Evolutionary conservation across 2,329 filamentous ascomycete species (phyloP).

Genomic region (Cylindrodendrum hubeiense): DNA sequence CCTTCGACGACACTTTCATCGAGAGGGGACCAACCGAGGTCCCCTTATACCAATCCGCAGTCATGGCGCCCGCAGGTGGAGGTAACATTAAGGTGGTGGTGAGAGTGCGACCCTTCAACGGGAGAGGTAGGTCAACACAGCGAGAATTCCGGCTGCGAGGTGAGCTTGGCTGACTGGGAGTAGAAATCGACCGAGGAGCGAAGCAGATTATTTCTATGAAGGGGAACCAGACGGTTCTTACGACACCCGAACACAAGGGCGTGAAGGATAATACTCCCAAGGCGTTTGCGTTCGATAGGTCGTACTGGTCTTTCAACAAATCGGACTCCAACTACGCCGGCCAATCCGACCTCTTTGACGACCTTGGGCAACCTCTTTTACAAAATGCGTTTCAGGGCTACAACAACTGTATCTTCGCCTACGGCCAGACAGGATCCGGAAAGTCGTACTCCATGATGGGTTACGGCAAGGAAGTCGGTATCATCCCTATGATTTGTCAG

Average conservation of each 20-base stretch:
- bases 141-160: background rate
- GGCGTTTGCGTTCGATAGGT: slow-evolving; percentile 94
- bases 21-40: slow-evolving; percentile 52
- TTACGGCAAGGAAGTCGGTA: slow-evolving; percentile 94
- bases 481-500: slow-evolving; percentile 96
- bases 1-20: slow-evolving; percentile 36
- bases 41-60: slow-evolving; percentile 48
- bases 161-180: slow-evolving; percentile 33
- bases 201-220: slow-evolving; percentile 99
- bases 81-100: slow-evolving; percentile 99
- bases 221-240: slow-evolving; percentile 88
- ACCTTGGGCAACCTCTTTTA: slow-evolving; percentile 88
- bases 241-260: slow-evolving; percentile 77
- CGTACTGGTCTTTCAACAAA: slow-evolving; percentile 97
- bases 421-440: slow-evolving; percentile 97
- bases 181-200: slow-evolving; percentile 90
- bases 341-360: slow-evolving; percentile 88
- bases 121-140: slow-evolving; percentile 75
- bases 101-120: slow-evolving; percentile 94
- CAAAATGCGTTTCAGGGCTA: slow-evolving; percentile 99
- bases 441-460: slow-evolving; percentile 99
- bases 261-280: slow-evolving; percentile 81
- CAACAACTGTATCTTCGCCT: slow-evolving; percentile 99
- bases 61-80: slow-evolving; percentile 72
- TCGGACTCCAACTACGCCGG: slow-evolving; percentile 86